phyloP scores from a whole-genome alignment of 2,329 filamentous ascomycete species.

The Corniculantispora saksenae region DNA sequence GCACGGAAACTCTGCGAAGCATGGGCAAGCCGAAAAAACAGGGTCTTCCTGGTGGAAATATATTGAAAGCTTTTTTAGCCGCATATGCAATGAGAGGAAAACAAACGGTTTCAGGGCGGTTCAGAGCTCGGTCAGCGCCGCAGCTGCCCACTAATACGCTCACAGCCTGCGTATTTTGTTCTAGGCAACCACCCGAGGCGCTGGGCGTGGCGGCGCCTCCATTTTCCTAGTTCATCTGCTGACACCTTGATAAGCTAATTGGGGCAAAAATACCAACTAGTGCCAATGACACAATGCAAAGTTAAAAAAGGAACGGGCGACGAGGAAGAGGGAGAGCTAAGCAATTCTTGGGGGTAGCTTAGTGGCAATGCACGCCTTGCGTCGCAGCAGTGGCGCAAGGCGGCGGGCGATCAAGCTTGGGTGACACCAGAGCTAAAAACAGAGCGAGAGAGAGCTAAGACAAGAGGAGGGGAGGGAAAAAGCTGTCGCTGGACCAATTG shows the following conservation, averaged over 20 bases:
- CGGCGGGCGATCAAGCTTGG: neutral
- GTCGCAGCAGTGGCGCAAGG: neutral
- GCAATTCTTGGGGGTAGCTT: neutral
- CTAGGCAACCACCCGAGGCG: neutral
- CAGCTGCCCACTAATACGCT: neutral
- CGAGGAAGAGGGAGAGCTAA: neutral
- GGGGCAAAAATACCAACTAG: neutral
- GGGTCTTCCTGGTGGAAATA: neutral
- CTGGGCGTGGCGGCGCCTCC: constrained; percentile 8
- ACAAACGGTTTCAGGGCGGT: neutral
- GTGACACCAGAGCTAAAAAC: neutral
- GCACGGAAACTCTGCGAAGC: neutral
- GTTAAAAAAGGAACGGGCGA: no score
- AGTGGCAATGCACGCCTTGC: neutral
- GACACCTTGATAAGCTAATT: neutral
- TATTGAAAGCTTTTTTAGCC: neutral
- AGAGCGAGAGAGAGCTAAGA: neutral
- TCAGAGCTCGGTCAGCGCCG: neutral
- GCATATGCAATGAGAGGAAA: neutral
- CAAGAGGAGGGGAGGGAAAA: neutral
- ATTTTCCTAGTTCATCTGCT: neutral
- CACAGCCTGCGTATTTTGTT: neutral
- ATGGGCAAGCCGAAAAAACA: neutral
- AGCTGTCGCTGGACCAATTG: neutral
- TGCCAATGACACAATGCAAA: neutral